Conservation (phyloP, 2,329 filamentous ascomycete genomes). For the Cordyceps javanica region DNA sequence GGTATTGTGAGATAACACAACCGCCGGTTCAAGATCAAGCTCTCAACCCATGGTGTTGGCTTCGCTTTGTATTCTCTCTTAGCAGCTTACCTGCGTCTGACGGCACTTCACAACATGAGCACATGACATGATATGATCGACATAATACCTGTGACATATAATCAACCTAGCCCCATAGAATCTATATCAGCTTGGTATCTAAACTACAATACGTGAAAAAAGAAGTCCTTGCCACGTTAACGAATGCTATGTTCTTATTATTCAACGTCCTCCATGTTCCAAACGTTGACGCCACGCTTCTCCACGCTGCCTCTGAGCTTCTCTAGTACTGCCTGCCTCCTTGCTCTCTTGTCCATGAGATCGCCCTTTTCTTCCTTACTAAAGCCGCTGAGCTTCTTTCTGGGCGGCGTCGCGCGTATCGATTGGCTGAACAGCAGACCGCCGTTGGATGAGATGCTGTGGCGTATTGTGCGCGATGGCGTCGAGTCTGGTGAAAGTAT, state of each 20-base stretch:
- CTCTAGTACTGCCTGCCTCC: constrained; percentile 44
- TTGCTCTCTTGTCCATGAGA: constrained; percentile 48
- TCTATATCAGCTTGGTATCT: constrained; percentile 17
- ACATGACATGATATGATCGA: neutral
- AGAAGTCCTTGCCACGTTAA: constrained; percentile 8
- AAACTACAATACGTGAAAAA: constrained; percentile 19
- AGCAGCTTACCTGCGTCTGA: too few relatives aligned
- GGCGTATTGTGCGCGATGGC: constrained; percentile 36
- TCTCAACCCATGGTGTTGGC: too few relatives aligned
- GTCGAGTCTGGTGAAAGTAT: constrained; percentile 39
- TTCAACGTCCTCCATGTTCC: constrained; percentile 43
- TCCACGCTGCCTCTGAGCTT: constrained; percentile 45
- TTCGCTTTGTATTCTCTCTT: too few relatives aligned
- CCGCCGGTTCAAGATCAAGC: too few relatives aligned
- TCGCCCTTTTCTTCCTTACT: constrained; percentile 52
- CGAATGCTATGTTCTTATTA: constrained; percentile 22
- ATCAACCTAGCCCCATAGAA: neutral
- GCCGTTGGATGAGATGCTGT: constrained; percentile 27
- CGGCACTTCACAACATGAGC: too few relatives aligned
- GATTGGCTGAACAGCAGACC: constrained; percentile 36
- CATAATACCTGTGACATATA: neutral
- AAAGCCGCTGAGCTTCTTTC: constrained; percentile 58
- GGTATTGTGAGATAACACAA: neutral
- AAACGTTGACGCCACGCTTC: constrained; percentile 44
- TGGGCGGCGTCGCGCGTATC: constrained; percentile 39